phyloP scores from a whole-genome alignment of 2,329 filamentous ascomycete genomes.

The Sporothrix phasma region DNA sequence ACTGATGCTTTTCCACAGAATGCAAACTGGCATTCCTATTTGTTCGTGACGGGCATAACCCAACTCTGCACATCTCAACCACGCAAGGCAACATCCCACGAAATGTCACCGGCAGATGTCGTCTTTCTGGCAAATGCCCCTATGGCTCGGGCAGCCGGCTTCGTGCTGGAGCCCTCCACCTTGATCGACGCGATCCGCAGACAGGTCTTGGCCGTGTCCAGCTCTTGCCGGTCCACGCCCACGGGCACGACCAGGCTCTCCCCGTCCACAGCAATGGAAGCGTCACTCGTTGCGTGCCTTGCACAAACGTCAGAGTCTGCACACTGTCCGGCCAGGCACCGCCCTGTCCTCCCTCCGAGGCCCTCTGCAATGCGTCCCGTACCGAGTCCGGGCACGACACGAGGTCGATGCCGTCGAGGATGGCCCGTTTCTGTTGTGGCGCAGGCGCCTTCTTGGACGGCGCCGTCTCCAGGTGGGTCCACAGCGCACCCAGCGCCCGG shows the following conservation, averaged over 20 bases:
- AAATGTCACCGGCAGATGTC: conserved; percentile 2
- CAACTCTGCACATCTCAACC: neutral
- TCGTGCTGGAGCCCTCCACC: conserved; percentile 27
- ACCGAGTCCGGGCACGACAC: conserved; percentile 15
- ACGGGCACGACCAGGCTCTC: conserved; percentile 18
- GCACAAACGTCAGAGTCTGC: conserved; percentile 15
- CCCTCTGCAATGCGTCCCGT: conserved; percentile 1
- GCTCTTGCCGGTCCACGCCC: conserved; percentile 3
- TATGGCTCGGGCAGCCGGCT: conserved; percentile 23
- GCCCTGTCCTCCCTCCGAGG: neutral
- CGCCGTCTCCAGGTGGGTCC: conserved; percentile 36
- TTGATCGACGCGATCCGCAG: conserved; percentile 26
- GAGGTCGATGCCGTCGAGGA: conserved; percentile 29
- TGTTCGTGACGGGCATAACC: neutral
- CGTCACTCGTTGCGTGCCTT: neutral
- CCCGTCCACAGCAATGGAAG: conserved; percentile 15
- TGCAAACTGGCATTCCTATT: neutral
- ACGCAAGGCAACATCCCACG: conserved; percentile 13
- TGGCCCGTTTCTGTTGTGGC: conserved; percentile 26
- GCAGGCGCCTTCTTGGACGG: neutral
- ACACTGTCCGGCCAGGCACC: neutral
- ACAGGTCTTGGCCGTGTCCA: conserved; percentile 3
- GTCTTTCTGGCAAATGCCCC: conserved; percentile 16
- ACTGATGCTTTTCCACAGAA: neutral
- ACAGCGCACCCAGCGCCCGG: conserved; percentile 55